These are phyloP conservation scores for Fraxinus floribunda DNA, from an alignment of 305 asterid genomes.

Conservation along the genomic window DNA sequence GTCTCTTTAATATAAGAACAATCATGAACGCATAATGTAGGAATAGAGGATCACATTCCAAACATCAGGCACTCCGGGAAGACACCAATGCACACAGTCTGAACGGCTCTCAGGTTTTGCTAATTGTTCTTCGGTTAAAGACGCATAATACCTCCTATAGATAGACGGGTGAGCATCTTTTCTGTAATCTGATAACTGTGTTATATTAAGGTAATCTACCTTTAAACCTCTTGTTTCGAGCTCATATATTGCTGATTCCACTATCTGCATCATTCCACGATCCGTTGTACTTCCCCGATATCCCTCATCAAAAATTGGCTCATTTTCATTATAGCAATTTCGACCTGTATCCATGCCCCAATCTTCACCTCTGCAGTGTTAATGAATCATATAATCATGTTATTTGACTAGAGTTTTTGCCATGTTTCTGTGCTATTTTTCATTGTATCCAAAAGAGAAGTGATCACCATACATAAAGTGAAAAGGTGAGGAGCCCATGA, in stretches of 20 bases:
- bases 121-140: constrained; percentile 21
- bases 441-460: background rate
- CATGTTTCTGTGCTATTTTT: background rate
- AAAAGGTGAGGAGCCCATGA: constrained; percentile 53
- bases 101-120: constrained; percentile 35
- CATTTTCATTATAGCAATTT: constrained; percentile 19
- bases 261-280: constrained; percentile 18
- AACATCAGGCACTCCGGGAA: constrained; percentile 82
- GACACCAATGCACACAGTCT: constrained; percentile 83
- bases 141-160: constrained; percentile 15
- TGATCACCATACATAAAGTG: constrained; percentile 29
- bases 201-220: constrained; percentile 37
- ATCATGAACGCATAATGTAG: constrained; percentile 33
- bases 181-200: constrained; percentile 37
- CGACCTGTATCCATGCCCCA: constrained; percentile 14
- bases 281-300: constrained; percentile 7
- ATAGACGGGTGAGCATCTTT: constrained; percentile 43
- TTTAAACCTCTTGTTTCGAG: constrained; percentile 18
- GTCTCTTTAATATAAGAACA: background rate
- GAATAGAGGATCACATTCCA: constrained; percentile 71
- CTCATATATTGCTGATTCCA: constrained; percentile 3
- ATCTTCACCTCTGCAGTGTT: constrained; percentile 16
- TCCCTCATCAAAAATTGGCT: constrained; percentile 6
- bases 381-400: background rate
- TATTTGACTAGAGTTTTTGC: background rate